Evolutionary conservation across 768 basidiomycete species (phyloP), one percentile per base, ranked within the genome.

Genomic region (Chalciporus piperatus): DNA sequence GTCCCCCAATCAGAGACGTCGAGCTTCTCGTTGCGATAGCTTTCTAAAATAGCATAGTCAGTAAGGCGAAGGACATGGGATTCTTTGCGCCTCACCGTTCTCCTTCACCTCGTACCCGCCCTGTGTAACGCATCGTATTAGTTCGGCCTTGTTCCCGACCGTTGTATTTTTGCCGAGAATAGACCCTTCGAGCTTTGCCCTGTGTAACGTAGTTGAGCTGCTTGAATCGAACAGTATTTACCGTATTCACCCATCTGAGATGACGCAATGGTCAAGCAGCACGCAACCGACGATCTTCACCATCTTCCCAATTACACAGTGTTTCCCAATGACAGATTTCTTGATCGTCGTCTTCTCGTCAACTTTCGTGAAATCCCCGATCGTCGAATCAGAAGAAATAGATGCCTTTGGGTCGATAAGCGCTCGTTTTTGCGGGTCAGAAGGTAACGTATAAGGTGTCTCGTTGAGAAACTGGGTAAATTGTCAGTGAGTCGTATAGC

Each of bases 261-360:
- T 72, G 4, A 89, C 79, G 59, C 93, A 95, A 61, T 96, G 93
- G 63, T 97, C 95, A 57, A 94, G 76, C 20, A 98, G 66, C 7
- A 96, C 80, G 58, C 89, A 94, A 11, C 89, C 88, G 3, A 76
- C 76, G 42, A 98, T 83, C 67, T 84, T 90, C n/a, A 80, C 87
- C 76, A 86, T 86, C 66, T 82, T 87, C 3, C 92, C 92, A 47
- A 95, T 87, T 14, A 84, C 72, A 58, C 92, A 94, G 64, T 95
- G 92, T 52, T 85, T 77, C 9, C 91, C 91, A 27, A 93, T 79
- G 16, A 90, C 76, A 2, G 82, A 84, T 60, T 83, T 83, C 65
- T 92, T 96, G 63, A 97, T 85, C 22, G 74, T 84, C 10, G 87
- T 81, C 44, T 83, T 81, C 62, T 95, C 94, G 2, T 83, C 84